phyloP scores from a whole-genome alignment of 495 filamentous ascomycete species.

The Penicillium macrosclerotiorum region DNA sequence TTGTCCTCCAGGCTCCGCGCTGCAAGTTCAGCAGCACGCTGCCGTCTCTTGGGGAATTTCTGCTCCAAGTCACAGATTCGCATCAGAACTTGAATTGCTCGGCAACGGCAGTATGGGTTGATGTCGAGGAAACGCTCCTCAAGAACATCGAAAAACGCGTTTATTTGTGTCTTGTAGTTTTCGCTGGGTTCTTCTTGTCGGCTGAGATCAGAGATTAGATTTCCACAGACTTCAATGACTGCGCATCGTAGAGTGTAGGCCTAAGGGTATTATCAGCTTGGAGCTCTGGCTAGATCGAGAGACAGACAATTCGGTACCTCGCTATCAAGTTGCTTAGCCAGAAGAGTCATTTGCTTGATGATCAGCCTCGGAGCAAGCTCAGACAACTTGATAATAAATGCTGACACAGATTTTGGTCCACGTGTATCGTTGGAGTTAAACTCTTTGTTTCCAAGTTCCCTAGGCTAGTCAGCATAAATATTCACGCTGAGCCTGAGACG shows the following conservation, averaged over 20 bases:
- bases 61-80: slow-evolving; percentile 89
- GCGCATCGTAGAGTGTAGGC: slow-evolving; percentile 92
- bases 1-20: slow-evolving; percentile 91
- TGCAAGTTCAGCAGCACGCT: slow-evolving; percentile 80
- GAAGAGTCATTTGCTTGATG: slow-evolving; percentile 92
- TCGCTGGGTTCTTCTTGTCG: slow-evolving; percentile 87
- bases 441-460: slow-evolving; percentile 94
- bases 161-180: slow-evolving; percentile 89
- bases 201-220: slow-evolving; percentile 85
- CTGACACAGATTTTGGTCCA: slow-evolving; percentile 97
- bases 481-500: not conserved
- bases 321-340: slow-evolving; percentile 92
- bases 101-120: slow-evolving; percentile 93
- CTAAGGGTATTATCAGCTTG: slow-evolving; percentile 39
- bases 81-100: slow-evolving; percentile 89
- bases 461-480: slow-evolving; percentile 31
- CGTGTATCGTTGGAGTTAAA: slow-evolving; percentile 95
- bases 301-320: slow-evolving; percentile 56
- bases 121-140: slow-evolving; percentile 95
- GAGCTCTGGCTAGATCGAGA: not conserved
- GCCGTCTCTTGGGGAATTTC: slow-evolving; percentile 90
- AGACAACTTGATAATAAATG: slow-evolving; percentile 93
- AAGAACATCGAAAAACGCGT: slow-evolving; percentile 93
- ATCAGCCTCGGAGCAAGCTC: slow-evolving; percentile 88
- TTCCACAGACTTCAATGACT: slow-evolving; percentile 97